Evolutionary conservation across 73 alveolate genomes (phyloP).

Genomic region (Effrenium voratum): DNA sequence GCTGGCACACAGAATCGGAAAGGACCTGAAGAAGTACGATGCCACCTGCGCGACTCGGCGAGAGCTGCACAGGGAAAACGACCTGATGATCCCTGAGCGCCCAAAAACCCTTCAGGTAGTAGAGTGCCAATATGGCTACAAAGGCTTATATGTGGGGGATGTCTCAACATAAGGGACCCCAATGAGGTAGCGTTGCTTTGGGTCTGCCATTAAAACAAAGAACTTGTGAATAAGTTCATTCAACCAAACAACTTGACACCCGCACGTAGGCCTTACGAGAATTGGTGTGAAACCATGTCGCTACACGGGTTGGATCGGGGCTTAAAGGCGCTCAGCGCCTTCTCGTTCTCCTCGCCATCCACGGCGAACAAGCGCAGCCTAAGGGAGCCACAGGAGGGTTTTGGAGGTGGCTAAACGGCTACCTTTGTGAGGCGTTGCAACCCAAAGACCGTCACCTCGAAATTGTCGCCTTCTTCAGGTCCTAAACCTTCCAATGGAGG

Average conservation of each 20-base stretch:
- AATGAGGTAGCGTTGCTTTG: too few species aligned
- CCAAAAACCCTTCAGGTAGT: too few species aligned
- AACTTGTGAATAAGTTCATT: background rate
- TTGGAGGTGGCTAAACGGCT: too few species aligned
- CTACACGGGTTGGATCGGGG: background rate
- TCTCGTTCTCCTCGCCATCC: conserved; percentile 84
- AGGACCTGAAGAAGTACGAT: conserved; percentile 60
- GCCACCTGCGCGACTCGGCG: too few species aligned
- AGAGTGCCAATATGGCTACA: too few species aligned
- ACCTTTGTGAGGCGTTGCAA: background rate
- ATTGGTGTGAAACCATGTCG: too few species aligned
- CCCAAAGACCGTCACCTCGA: background rate
- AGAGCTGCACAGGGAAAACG: too few species aligned
- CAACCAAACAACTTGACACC: background rate
- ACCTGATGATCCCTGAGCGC: too few species aligned
- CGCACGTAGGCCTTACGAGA: background rate
- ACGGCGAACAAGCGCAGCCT: conserved; percentile 86
- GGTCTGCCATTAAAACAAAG: too few species aligned
- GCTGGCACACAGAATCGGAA: conserved; percentile 57
- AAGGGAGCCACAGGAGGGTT: background rate
- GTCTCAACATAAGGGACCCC: too few species aligned
- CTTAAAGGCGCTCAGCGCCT: background rate
- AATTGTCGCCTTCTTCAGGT: background rate
- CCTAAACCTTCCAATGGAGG: background rate
- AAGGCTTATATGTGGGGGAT: too few species aligned